Percentiles rank a stretch among this genome's conserved stretches.
Conservation (phyloP, 1,139 yeast species). For the Geotrichum aggregatum region DNA sequence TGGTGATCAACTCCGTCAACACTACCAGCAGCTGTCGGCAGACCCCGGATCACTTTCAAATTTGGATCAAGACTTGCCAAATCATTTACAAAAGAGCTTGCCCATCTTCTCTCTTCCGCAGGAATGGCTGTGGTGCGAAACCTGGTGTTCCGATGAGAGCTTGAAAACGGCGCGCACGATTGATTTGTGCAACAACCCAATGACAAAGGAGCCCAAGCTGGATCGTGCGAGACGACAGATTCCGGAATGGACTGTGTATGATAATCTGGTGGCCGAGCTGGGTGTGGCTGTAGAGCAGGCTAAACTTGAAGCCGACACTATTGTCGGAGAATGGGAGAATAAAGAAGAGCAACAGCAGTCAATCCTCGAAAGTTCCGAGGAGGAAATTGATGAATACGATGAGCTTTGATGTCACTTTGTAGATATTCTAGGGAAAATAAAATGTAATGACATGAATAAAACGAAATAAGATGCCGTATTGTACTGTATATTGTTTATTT, state of each 20-base stretch:
- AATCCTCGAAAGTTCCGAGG: conserved; percentile 16
- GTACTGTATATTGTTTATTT: no score
- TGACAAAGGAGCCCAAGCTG: conserved; percentile 71
- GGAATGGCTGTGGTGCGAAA: conserved; percentile 91
- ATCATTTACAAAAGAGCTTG: conserved; percentile 65
- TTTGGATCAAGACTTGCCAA: conserved; percentile 88
- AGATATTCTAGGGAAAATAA: no score
- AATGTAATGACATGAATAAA: no score
- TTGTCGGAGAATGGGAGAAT: no score
- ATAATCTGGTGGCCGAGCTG: conserved; percentile 46
- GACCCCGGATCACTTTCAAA: conserved; percentile 78
- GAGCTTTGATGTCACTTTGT: conserved; percentile 13
- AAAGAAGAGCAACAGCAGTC: conserved; percentile 22
- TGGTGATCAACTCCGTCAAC: conserved; percentile 79
- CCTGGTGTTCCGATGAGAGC: conserved; percentile 77
- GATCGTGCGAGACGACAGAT: conserved; percentile 69
- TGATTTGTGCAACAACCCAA: conserved; percentile 78
- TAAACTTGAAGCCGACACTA: no score
- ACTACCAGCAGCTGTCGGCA: conserved; percentile 74
- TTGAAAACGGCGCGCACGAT: conserved; percentile 65
- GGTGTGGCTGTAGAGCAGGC: conserved; percentile 21
- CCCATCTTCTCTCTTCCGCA: conserved; percentile 72
- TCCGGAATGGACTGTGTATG: conserved; percentile 73
- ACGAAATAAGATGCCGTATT: no score
- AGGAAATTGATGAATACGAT: conserved; percentile 10